A percentile compares a stretch with the other conserved stretches of the same genome.
phyloP scores from a whole-genome alignment of 768 basidiomycete genomes.

The Amanita polypyramis region DNA sequence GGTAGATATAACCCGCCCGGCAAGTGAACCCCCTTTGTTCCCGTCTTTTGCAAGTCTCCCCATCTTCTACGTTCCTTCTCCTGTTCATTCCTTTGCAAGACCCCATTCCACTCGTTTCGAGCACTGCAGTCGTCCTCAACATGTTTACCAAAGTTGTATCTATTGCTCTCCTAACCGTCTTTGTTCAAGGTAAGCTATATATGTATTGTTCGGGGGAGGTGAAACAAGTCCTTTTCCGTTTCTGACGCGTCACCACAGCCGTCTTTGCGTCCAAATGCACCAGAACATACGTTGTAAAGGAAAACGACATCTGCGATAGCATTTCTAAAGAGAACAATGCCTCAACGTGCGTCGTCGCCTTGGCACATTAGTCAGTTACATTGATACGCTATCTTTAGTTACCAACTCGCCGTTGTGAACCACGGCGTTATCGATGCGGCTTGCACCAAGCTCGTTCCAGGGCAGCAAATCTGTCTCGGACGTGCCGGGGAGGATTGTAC shows the following conservation, averaged over 20 bases:
- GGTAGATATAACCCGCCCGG: no score
- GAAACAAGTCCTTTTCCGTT: not conserved
- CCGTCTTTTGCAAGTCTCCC: not conserved
- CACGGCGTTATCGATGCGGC: slow-evolving; percentile 30
- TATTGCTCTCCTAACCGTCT: slow-evolving; percentile 23
- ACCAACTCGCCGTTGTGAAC: slow-evolving; percentile 66
- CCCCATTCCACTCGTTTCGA: slow-evolving; percentile 5
- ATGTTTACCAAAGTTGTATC: slow-evolving; percentile 19
- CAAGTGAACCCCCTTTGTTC: not conserved
- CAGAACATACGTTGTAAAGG: slow-evolving; percentile 48
- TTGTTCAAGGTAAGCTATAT: slow-evolving; percentile 29
- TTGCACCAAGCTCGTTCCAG: slow-evolving; percentile 52
- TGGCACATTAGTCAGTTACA: not conserved
- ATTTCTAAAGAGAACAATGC: slow-evolving; percentile 54
- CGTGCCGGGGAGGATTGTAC: slow-evolving; percentile 48
- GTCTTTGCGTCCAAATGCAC: slow-evolving; percentile 34
- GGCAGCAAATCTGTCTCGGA: slow-evolving; percentile 52
- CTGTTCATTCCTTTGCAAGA: not conserved
- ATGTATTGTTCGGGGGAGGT: no score
- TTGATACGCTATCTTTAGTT: slow-evolving; percentile 28
- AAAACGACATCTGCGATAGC: slow-evolving; percentile 53
- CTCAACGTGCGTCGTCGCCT: slow-evolving; percentile 37
- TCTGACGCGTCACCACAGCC: slow-evolving; percentile 11
- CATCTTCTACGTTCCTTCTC: not conserved
- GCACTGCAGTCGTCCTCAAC: not conserved